Base-by-base conservation (phyloP, 2,329 filamentous ascomycete species). In the Myotisia sp. region DNA sequence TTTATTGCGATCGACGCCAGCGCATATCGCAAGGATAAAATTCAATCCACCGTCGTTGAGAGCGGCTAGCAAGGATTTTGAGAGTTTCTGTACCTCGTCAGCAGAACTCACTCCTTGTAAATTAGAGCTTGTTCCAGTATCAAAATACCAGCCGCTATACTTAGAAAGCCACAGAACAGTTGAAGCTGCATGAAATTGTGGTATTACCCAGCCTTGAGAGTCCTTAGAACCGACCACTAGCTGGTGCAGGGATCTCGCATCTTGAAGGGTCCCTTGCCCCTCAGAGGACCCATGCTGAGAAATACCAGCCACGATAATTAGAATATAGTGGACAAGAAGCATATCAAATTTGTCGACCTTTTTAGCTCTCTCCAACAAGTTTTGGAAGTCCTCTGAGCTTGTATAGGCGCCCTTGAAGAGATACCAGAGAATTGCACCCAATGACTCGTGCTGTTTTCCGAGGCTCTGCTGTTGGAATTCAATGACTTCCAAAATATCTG, bases 41-140 rank as follows among this genome's bases (percentile, higher is more conserved):
- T 95, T 85, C 42, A 98, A 81, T 4, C 83, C 85, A 3, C 86
- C 86, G 42, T 95, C 85, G 48, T 85, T 82, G 5, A 95, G 60
- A 3, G 80, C 72, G 34, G 82, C 74, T 35, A 78, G 64, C 47
- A 92, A 92, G 22, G 75, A 67, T 39, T 77, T 78, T 2, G 78
- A 75, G 39, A 84, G 69, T 43, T 76, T 69, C 31, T 73, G 71
- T 34, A 79, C 74, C 55, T 90, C 83, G 58, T 62, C 59, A 31
- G 64, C 60, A 20, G 82, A 59, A 48, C 85, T 73, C 36, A 79
- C 69, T 30, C 69, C 71, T 27, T 67, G 65, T 18, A 75, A 64
- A 17, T 65, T 64, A 31, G 70, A 67, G 42, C 70, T 65, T 21
- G 72, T 68, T 13, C 72, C 70, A 47, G 78, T 71, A 46, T 92